These are phyloP conservation scores for Chlamydomonas schloesseri DNA, from an alignment of 139 green algal genomes.

Conservation along the genomic window DNA sequence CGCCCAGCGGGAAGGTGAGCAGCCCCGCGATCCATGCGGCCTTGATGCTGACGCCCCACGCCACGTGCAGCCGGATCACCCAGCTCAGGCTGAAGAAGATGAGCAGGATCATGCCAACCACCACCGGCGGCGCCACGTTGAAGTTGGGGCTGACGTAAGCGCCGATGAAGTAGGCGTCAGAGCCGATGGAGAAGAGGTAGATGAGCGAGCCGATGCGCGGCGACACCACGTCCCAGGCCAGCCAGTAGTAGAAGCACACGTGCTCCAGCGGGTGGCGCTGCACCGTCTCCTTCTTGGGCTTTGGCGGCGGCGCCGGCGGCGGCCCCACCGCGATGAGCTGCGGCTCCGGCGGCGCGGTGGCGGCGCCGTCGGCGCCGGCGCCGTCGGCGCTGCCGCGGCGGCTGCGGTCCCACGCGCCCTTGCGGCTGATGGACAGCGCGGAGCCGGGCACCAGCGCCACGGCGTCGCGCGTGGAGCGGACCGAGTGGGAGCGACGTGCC, in stretches of 20 bases:
- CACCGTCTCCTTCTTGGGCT: background rate
- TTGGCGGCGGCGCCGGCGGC: constrained; percentile 22
- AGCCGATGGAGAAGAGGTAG: constrained; percentile 23
- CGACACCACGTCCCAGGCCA: constrained; percentile 9
- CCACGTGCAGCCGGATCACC: constrained; percentile 31
- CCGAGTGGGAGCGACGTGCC: background rate
- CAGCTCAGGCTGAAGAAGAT: constrained; percentile 14
- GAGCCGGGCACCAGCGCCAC: background rate
- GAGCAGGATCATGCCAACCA: constrained; percentile 30
- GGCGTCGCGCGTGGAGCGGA: background rate
- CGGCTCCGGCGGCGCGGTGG: constrained; percentile 23
- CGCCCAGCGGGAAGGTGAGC: constrained; percentile 14
- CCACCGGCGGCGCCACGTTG: background rate
- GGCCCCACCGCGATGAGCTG: constrained; percentile 34
- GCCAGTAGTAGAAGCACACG: background rate
- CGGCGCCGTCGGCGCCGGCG: background rate
- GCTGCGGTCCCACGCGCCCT: constrained; percentile 20
- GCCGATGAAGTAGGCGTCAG: constrained; percentile 22
- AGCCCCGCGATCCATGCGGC: background rate
- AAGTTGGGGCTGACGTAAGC: constrained; percentile 13
- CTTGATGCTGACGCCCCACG: background rate
- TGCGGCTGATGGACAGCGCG: background rate
- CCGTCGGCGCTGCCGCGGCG: constrained; percentile 14
- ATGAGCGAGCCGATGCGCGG: constrained; percentile 2
- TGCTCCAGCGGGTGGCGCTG: background rate